A percentile compares a stretch with the other conserved stretches of the same genome.
phyloP scores from a whole-genome alignment of 768 basidiomycete species.

The Rhizopogon rudus region DNA sequence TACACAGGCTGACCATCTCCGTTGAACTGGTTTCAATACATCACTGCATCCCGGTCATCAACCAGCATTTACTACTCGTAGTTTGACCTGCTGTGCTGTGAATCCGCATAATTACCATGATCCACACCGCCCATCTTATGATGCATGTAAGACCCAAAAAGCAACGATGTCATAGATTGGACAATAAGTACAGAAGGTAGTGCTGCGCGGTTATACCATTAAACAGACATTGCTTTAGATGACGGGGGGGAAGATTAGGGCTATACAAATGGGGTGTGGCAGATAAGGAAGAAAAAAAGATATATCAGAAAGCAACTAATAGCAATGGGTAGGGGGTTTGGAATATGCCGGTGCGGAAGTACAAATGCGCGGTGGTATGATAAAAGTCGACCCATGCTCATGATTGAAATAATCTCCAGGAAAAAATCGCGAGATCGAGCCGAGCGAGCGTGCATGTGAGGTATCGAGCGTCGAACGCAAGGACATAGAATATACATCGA shows the following conservation, averaged over 20 bases:
- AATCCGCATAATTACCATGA: too few relatives aligned
- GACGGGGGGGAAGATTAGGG: conserved; percentile 28
- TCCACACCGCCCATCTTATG: too few relatives aligned
- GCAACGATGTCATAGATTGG: conserved; percentile 31
- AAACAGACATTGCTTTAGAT: conserved; percentile 39
- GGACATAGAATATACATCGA: conserved; percentile 33
- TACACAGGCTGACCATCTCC: too few relatives aligned
- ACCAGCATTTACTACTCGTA: too few relatives aligned
- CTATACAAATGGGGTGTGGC: conserved; percentile 38
- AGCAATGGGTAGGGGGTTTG: conserved; percentile 29
- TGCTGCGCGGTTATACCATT: conserved; percentile 33
- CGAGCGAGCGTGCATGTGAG: conserved; percentile 26
- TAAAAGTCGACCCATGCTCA: conserved; percentile 33
- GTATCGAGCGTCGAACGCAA: conserved; percentile 31
- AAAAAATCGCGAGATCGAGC: conserved; percentile 31
- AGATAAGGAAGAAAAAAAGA: conserved; percentile 31
- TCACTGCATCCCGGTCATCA: too few relatives aligned
- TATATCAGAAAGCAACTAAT: conserved; percentile 33
- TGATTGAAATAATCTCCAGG: conserved; percentile 26
- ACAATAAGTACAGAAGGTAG: conserved; percentile 36
- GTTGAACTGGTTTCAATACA: too few relatives aligned
- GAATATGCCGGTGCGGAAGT: conserved; percentile 64
- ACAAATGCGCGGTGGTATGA: conserved; percentile 61
- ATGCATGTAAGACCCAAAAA: conserved; percentile 7
- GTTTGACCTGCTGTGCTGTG: too few relatives aligned